Evolutionary conservation across 2,329 filamentous ascomycete genomes (phyloP).

Genomic region (Talaromyces verruculosus): DNA sequence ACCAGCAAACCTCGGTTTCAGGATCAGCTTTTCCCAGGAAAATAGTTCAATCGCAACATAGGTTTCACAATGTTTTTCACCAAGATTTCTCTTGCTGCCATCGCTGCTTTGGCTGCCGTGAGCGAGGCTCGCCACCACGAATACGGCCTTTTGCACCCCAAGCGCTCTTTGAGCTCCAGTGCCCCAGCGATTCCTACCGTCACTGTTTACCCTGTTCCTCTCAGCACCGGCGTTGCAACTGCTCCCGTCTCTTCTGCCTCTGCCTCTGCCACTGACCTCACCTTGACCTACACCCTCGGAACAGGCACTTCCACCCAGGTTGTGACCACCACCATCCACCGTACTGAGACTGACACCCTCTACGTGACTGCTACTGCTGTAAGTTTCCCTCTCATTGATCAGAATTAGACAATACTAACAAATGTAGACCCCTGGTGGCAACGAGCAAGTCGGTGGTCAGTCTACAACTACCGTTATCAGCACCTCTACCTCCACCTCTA

Average conservation of each 20-base stretch:
- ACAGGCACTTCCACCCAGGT: slow-evolving; percentile 37
- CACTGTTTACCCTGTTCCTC: slow-evolving; percentile 25
- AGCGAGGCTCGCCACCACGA: slow-evolving; percentile 34
- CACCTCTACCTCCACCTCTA: slow-evolving; percentile 27
- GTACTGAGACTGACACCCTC: slow-evolving; percentile 31
- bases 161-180: slow-evolving; percentile 17
- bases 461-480: slow-evolving; percentile 31
- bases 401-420: neutral
- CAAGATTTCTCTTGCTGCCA: slow-evolving; percentile 38
- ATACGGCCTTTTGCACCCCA: slow-evolving; percentile 27
- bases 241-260: slow-evolving; percentile 18
- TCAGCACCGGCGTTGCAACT: slow-evolving; percentile 27
- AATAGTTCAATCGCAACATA: slow-evolving; percentile 2
- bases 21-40: neutral
- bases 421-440: slow-evolving; percentile 13
- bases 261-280: slow-evolving; percentile 27
- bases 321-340: slow-evolving; percentile 41
- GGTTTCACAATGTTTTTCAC: slow-evolving; percentile 38
- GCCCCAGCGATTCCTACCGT: slow-evolving; percentile 16
- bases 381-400: neutral
- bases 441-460: slow-evolving; percentile 19
- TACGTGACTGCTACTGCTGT: slow-evolving; percentile 21
- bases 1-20: neutral
- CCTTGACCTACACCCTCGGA: slow-evolving; percentile 43
- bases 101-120: slow-evolving; percentile 38